These are phyloP conservation scores for Paecilomyces dactylethromorphus DNA, from an alignment of 2,329 filamentous ascomycete species.

Conservation along the genomic window DNA sequence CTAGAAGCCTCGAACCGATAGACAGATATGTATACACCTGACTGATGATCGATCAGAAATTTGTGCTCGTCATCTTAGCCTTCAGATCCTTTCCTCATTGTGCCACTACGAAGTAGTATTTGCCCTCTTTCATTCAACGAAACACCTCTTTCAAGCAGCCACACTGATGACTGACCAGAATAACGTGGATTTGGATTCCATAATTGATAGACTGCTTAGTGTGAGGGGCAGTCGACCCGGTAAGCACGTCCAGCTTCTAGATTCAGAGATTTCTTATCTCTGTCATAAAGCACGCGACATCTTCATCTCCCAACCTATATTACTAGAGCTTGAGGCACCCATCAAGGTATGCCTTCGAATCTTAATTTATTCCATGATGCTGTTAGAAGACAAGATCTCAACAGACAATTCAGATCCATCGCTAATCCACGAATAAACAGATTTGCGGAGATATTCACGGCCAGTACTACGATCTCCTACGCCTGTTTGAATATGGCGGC, in stretches of 20 bases:
- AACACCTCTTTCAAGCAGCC: background rate
- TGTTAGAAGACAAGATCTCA: background rate
- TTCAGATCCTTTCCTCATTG: background rate
- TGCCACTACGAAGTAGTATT: too few species aligned
- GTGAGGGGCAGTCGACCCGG: background rate
- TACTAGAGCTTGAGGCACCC: background rate
- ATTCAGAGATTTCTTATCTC: background rate
- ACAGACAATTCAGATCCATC: background rate
- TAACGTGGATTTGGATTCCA: background rate
- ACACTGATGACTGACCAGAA: background rate
- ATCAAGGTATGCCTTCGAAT: background rate
- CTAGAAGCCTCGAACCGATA: background rate
- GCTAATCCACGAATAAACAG: background rate
- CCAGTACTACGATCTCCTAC: constrained; percentile 84
- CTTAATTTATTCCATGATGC: background rate
- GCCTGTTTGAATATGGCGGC: constrained; percentile 83
- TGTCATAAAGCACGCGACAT: background rate
- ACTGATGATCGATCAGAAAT: background rate
- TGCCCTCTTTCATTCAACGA: background rate
- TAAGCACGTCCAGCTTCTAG: background rate
- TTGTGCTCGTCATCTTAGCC: background rate
- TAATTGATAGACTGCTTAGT: background rate
- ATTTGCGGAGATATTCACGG: constrained; percentile 91
- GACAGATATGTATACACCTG: background rate
- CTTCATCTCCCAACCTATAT: background rate